Percentiles rank a stretch among this genome's conserved stretches.
Conservation (phyloP, 495 filamentous ascomycete species). For the Rostrohypoxylon terebratum region DNA sequence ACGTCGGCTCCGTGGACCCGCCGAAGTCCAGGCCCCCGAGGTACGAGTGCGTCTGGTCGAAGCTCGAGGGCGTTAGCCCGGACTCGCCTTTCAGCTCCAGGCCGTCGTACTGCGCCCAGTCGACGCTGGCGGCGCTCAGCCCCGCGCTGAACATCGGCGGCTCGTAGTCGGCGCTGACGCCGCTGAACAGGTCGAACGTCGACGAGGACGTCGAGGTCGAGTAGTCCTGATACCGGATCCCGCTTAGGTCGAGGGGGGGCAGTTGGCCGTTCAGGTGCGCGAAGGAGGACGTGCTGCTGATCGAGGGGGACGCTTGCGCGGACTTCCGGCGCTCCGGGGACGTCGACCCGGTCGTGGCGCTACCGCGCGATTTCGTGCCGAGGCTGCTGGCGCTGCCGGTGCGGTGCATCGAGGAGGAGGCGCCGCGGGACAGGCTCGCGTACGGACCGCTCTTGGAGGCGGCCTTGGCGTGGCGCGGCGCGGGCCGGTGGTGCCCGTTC, state of each 20-base stretch:
- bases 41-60: slow-evolving; percentile 72
- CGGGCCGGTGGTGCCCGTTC: slow-evolving; percentile 94
- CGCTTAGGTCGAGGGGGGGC: slow-evolving; percentile 73
- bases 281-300: slow-evolving; percentile 63
- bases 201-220: slow-evolving; percentile 53
- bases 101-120: slow-evolving; percentile 79
- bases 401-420: slow-evolving; percentile 62
- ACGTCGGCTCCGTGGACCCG: slow-evolving; percentile 63
- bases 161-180: slow-evolving; percentile 69
- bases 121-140: slow-evolving; percentile 71
- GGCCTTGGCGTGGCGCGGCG: slow-evolving; percentile 87
- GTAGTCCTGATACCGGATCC: slow-evolving; percentile 66
- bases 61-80: slow-evolving; percentile 70
- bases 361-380: slow-evolving; percentile 65
- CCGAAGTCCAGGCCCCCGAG: slow-evolving; percentile 57
- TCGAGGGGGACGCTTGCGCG: slow-evolving; percentile 77
- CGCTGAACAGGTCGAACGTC: slow-evolving; percentile 62
- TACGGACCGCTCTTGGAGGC: slow-evolving; percentile 90
- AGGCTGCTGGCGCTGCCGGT: slow-evolving; percentile 61
- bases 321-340: slow-evolving; percentile 71
- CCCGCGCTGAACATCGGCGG: slow-evolving; percentile 74
- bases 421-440: slow-evolving; percentile 72
- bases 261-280: slow-evolving; percentile 71
- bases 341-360: slow-evolving; percentile 45
- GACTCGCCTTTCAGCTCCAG: slow-evolving; percentile 66